A percentile compares a stretch with the other conserved stretches of the same genome.
Evolutionary conservation across 192 early-diverging fungal species (phyloP).

Genomic region (Chytriomyces sp.): DNA sequence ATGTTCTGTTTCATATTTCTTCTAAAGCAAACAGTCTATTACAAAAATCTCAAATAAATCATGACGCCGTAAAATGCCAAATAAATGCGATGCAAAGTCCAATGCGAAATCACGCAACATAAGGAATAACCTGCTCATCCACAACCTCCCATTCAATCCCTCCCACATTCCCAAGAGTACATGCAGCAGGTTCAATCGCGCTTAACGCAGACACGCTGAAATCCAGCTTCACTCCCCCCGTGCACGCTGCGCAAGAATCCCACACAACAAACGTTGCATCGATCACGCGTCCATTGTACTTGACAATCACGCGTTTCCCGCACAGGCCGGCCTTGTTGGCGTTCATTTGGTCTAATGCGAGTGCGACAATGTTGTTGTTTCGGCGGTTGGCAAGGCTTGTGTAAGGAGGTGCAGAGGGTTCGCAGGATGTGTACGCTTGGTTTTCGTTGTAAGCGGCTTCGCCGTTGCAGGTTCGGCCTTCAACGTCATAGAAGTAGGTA

Average conservation of each 20-base stretch:
- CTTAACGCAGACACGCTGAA: constrained; percentile 12
- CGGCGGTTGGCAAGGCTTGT: background rate
- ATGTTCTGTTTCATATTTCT: too few species aligned
- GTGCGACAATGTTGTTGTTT: constrained; percentile 23
- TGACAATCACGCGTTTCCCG: constrained; percentile 23
- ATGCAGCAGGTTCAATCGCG: constrained; percentile 3
- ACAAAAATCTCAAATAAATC: background rate
- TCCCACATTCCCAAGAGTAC: constrained; percentile 10
- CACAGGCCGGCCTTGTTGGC: constrained; percentile 23
- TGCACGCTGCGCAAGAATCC: constrained; percentile 21
- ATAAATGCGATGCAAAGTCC: background rate
- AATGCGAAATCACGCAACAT: background rate
- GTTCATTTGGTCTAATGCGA: constrained; percentile 22
- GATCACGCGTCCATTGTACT: background rate
- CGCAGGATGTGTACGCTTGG: constrained; percentile 29
- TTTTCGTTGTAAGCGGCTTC: constrained; percentile 5
- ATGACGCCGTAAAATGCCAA: background rate
- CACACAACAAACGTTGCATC: constrained; percentile 23
- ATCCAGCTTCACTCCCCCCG: constrained; percentile 22
- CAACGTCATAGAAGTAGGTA: constrained; percentile 23
- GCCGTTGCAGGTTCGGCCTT: background rate
- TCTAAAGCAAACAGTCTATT: too few species aligned
- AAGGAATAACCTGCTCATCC: constrained; percentile 30
- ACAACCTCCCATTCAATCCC: constrained; percentile 25
- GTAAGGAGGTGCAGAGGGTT: constrained; percentile 19